Base-by-base conservation (phyloP, 768 basidiomycete species). In the Hericium alpestre region DNA sequence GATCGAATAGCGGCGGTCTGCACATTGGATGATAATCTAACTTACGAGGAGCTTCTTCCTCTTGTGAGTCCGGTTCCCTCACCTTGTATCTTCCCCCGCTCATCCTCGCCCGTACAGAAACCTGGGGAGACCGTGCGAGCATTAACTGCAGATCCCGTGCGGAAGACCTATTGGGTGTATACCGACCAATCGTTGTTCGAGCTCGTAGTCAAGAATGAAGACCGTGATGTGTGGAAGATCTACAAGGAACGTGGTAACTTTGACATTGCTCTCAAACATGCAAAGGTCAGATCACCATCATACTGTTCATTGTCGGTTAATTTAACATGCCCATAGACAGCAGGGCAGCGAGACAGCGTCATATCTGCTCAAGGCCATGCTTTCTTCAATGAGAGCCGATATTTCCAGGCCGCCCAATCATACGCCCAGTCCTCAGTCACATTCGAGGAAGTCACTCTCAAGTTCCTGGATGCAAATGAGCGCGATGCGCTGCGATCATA, bases 101-200 rank as follows among this genome's bases (percentile, higher is more conserved):
- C 37, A 39, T 23, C 5, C 38, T 54, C 56, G 48, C 53, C 25
- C 9, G 52, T 49, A 38, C 66, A 96, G 93, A 86, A 84, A 79
- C 74, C 82, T 6, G 81, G 79, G 25, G 92, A 95, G 65, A 72
- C 71, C 38, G 83, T 91, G 16, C 74, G 81, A 27, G 90, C 87
- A 0, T 72, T 97, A 37, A 81, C 86, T 5, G 79, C 87, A 9
- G 96, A 99, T 70, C 88, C 87, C 16, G 83, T 90, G 3, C 82
- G 87, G 9, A 85, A 82, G 69, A 98, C 95, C 13, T 94, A 87
- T 64, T 99, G 96, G 96, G 80, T 93, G 1, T 94, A 86, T 66
- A 94, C 94, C 0, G 85, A 90, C 61, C 82, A 84, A 59, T 87
- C 90, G 0, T 77, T 99, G 18, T 93, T 90, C 64, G 96, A 99